Conservation (phyloP, 2,329 filamentous ascomycete genomes). For the Diaporthe nobilis region DNA sequence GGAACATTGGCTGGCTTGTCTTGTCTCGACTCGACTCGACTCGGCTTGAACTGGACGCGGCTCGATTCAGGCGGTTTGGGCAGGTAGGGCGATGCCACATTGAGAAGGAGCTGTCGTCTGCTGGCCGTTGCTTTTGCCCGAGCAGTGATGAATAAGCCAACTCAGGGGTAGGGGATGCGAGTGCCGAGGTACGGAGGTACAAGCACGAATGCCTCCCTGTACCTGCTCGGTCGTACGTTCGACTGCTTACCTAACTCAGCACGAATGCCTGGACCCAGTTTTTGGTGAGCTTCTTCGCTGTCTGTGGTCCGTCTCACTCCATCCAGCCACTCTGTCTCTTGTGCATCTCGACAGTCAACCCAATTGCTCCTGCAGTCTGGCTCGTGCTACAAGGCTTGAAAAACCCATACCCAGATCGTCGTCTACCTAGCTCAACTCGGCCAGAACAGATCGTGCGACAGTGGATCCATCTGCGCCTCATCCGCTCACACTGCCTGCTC, state of each 20-base stretch:
- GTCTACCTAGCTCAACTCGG: background rate
- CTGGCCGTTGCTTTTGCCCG: background rate
- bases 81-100: constrained; percentile 6
- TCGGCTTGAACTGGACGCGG: constrained; percentile 8
- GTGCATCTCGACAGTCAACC: constrained; percentile 4
- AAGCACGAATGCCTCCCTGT: background rate
- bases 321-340: background rate
- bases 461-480: background rate
- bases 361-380: constrained; percentile 25
- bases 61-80: background rate
- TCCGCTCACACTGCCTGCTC: background rate
- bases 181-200: background rate
- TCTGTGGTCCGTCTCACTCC: background rate
- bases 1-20: constrained; percentile 22
- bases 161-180: constrained; percentile 21
- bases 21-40: background rate
- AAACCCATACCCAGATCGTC: constrained; percentile 28
- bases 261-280: background rate
- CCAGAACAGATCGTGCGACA: background rate
- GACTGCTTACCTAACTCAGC: background rate
- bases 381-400: background rate
- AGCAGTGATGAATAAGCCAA: constrained; percentile 26
- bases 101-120: background rate
- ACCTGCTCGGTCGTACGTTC: background rate
- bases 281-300: background rate